These are phyloP conservation scores for Neurospora sp. DNA, from an alignment of 495 filamentous ascomycete genomes.

Conservation along the genomic window DNA sequence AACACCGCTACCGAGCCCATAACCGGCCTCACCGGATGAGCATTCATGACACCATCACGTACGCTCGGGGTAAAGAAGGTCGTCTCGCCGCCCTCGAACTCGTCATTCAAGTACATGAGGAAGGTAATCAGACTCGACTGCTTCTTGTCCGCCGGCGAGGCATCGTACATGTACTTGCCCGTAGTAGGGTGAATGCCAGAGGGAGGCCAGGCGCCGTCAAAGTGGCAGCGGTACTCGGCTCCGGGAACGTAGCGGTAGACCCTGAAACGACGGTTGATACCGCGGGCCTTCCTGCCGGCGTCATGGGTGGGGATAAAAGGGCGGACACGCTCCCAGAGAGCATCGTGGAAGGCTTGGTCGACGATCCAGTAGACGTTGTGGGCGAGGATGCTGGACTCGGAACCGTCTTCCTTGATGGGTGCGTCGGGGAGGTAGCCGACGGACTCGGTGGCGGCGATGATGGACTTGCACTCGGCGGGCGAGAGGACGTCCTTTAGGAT, in stretches of 20 bases:
- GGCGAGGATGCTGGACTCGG: conserved; percentile 32
- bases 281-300: conserved; percentile 27
- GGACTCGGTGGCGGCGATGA: conserved; percentile 36
- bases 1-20: conserved; percentile 37
- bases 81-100: conserved; percentile 41
- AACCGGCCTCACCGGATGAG: conserved; percentile 36
- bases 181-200: conserved; percentile 24
- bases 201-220: conserved; percentile 42
- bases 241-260: conserved; percentile 42
- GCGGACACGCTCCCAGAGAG: conserved; percentile 32
- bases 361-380: conserved; percentile 46
- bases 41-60: conserved; percentile 36
- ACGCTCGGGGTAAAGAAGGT: conserved; percentile 38
- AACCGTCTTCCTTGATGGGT: conserved; percentile 32
- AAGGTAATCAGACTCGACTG: conserved; percentile 41
- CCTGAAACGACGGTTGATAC: conserved; percentile 38
- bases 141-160: conserved; percentile 29
- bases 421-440: conserved; percentile 38
- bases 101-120: conserved; percentile 42
- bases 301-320: conserved; percentile 26
- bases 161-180: conserved; percentile 37
- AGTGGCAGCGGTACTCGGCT: conserved; percentile 37
- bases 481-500: conserved; percentile 31
- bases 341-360: conserved; percentile 30
- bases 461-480: conserved; percentile 30